A percentile compares a stretch with the other conserved stretches of the same genome.
phyloP scores from a whole-genome alignment of 169 alveolate species.

The Cryptosporidium tyzzeri region DNA sequence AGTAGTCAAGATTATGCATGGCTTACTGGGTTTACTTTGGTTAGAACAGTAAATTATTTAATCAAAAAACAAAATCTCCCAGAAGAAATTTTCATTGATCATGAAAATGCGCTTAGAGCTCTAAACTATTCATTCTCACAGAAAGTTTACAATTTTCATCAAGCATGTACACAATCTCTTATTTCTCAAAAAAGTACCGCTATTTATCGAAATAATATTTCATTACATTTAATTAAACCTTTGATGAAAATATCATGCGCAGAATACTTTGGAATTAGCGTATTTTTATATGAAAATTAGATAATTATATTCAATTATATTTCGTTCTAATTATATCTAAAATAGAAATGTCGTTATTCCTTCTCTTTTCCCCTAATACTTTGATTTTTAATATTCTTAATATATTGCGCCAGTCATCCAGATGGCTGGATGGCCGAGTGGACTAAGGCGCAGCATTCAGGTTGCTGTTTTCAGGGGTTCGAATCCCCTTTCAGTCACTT shows the following conservation, averaged over 20 bases:
- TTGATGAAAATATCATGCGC: constrained; percentile 55
- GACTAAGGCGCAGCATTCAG: constrained; percentile 78
- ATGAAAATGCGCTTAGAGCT: constrained; percentile 58
- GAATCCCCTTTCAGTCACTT: constrained; percentile 77
- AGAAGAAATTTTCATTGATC: constrained; percentile 15
- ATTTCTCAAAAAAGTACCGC: constrained; percentile 58
- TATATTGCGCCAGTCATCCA: neutral
- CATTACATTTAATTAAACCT: constrained; percentile 43
- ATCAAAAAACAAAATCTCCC: constrained; percentile 23
- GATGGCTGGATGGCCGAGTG: constrained; percentile 78
- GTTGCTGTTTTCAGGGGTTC: constrained; percentile 78
- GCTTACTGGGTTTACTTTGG: constrained; percentile 49
- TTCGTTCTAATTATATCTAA: neutral
- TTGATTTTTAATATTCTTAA: neutral
- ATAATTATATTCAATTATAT: neutral
- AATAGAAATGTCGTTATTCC: neutral
- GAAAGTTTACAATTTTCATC: constrained; percentile 36
- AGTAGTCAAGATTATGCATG: constrained; percentile 50
- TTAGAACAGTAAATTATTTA: constrained; percentile 19
- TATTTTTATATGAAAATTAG: constrained; percentile 15
- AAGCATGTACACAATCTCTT: constrained; percentile 70
- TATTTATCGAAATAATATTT: constrained; percentile 34
- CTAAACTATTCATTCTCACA: constrained; percentile 61
- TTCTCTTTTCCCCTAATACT: neutral
- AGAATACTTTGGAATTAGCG: constrained; percentile 64